Evolutionary conservation across 768 basidiomycete genomes (phyloP), one percentile per base, ranked within the genome.

Genomic region (Amanita polypyramis): DNA sequence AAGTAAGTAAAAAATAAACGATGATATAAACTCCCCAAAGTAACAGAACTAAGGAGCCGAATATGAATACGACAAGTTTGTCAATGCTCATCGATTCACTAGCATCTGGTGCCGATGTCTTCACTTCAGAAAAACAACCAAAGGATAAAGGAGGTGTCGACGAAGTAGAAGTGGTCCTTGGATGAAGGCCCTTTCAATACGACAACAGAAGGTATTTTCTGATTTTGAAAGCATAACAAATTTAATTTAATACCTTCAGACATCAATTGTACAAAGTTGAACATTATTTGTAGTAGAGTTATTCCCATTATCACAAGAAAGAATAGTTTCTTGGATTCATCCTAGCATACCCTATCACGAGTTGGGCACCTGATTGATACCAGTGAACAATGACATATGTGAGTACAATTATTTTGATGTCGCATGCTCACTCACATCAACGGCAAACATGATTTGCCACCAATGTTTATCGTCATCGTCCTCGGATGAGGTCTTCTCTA

Each of bases 41-140:
- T 6, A 10, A 23, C 25, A 17, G 21, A 27, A 36, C 7, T n/a
- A 12, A 74, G 70, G 69, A 92, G 60, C 81, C 82, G 0, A 81
- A 80, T 49, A 67, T 92, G 51, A 78, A 79, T 0, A 70, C 73
- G 2, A 77, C 86, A 11, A 73, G 83, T 4, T 68, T 93, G 2
- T 73, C 79, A 0, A 60, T 93, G 43, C 72, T 93, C 32, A 85
- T 93, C 52, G 86, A 92, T 58, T 88, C 89, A 0, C 66, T 92
- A 47, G 85, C 84, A 6, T 77, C 85, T 1, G 87, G 88, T 2
- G 79, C 85, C 1, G 82, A 87, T 20, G 76, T 86, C 75, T 12
- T 70, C 65, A 47, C 54, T 51, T 51, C 50, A 50, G 56, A 62
- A 47, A 44, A 62, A 43, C 51, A 54, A 52, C 52, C 59, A 43